A percentile compares a stretch with the other conserved stretches of the same genome.
Evolutionary conservation across 805 yeast genomes (phyloP).

Genomic region (Pichia phayaonensis): DNA sequence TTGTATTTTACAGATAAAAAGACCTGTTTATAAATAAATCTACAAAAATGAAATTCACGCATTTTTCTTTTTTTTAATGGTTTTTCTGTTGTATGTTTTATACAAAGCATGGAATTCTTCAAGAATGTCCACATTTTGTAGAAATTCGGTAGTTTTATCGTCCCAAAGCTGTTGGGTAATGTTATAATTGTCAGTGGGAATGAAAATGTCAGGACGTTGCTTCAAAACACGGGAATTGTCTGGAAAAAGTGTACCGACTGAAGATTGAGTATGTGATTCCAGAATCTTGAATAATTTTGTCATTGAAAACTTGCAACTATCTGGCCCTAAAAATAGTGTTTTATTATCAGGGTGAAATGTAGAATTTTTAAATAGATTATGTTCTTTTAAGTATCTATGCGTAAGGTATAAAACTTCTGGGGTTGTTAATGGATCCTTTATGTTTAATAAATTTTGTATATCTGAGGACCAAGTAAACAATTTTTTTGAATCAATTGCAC

Average conservation of each 20-base stretch:
- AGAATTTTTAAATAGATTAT: constrained; percentile 36
- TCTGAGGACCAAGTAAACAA: background rate
- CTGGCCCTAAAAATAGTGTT: background rate
- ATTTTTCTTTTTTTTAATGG: background rate
- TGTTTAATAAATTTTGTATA: background rate
- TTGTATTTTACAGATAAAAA: background rate
- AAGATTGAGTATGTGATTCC: background rate
- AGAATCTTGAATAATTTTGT: background rate
- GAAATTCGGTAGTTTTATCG: background rate
- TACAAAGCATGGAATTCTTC: background rate
- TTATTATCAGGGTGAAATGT: background rate
- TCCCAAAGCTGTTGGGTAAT: background rate
- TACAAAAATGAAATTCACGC: background rate
- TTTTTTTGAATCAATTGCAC: background rate
- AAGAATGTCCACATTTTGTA: background rate
- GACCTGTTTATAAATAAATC: background rate
- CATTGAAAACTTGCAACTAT: background rate
- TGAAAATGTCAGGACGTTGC: background rate
- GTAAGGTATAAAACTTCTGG: constrained; percentile 62
- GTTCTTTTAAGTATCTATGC: constrained; percentile 63
- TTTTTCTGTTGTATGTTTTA: background rate
- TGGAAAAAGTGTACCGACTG: background rate
- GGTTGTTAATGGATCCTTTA: constrained; percentile 40
- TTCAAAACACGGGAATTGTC: background rate
- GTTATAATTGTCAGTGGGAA: background rate